Conservation (phyloP, 176 grass and related monocot genomes). For the Chloris gayana region DNA sequence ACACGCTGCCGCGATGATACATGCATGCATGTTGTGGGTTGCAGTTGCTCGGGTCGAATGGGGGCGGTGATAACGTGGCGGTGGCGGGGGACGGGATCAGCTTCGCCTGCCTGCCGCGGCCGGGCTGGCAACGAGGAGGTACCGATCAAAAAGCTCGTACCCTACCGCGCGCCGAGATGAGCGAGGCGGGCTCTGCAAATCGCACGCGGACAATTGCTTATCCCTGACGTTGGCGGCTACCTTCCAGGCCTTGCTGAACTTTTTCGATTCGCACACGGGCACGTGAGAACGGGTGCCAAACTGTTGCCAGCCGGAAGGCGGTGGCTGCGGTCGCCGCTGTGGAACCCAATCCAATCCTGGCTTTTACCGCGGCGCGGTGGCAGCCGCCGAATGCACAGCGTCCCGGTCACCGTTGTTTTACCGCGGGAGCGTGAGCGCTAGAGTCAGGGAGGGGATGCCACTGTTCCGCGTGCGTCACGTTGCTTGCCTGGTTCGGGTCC, state of each 20-base stretch:
- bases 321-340: too few relatives aligned
- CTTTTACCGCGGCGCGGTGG: too few relatives aligned
- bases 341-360: too few relatives aligned
- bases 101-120: not conserved
- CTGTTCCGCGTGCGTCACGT: not conserved
- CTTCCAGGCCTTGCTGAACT: not conserved
- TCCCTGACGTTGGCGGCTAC: not conserved
- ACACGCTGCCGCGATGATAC: not conserved
- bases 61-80: not conserved
- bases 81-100: not conserved
- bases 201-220: slow-evolving; percentile 4
- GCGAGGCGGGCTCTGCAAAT: slow-evolving; percentile 12
- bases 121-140: not conserved
- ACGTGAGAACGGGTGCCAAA: slow-evolving; percentile 23
- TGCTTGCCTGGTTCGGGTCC: not conserved
- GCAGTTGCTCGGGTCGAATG: slow-evolving; percentile 12
- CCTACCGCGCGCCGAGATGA: not conserved
- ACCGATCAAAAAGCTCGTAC: not conserved
- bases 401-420: too few relatives aligned
- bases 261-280: not conserved
- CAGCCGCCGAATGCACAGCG: not conserved
- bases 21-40: not conserved
- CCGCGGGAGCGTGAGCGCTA: not conserved
- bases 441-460: not conserved
- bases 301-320: not conserved